Base-by-base conservation (phyloP, 1,284 basidiomycete genomes). In the Sphagnurus paluster region DNA sequence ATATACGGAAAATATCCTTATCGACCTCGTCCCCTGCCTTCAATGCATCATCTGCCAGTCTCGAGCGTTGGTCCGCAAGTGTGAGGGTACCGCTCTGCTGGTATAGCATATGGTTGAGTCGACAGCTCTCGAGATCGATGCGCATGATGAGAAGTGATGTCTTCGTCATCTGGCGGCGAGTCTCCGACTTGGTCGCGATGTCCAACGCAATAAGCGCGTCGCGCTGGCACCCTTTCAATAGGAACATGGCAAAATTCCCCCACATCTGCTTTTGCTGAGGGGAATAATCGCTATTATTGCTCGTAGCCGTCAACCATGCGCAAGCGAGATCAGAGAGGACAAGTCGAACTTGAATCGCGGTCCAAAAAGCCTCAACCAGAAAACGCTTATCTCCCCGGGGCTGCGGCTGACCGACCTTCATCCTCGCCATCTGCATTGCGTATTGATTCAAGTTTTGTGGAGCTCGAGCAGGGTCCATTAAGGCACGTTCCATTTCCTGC, bases 351-450 rank as follows among this genome's bases (percentile, higher is more conserved):
- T 80, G 74, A 20, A 84, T 63, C 47, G 76, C 65, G 0, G 63
- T 48, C 70, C 74, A 76, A 53, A 80, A 71, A 0, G 77, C 77
- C 56, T 82, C 80, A 9, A 80, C 71, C 17, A 71, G 56, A 61
- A 76, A 80, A n/a, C 77, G 70, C 35, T 69, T 69, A 59, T 82
- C 79, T 0, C 77, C 77, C 4, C 67, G 66, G 10, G 80, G 81
- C 21, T 69, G 73, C 0, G 75, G 72, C 46, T 76, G 74, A 0
- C 80, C 80, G n/a, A 71, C 61, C 30, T 72, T 68, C 49, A 70
- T 63, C 36, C 63, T 69, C 3, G 78, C 78, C 36, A 69, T 61
- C 2, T 65, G 62, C 65, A 81, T 67, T 0, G 79, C 78, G 46
- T 70, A 57, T 45, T 75, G 72, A 23, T 70, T 58, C 0, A 73